Evolutionary conservation across 2,329 filamentous ascomycete genomes (phyloP), one percentile per base, ranked within the genome.

Genomic region (Alternaria alternata): DNA sequence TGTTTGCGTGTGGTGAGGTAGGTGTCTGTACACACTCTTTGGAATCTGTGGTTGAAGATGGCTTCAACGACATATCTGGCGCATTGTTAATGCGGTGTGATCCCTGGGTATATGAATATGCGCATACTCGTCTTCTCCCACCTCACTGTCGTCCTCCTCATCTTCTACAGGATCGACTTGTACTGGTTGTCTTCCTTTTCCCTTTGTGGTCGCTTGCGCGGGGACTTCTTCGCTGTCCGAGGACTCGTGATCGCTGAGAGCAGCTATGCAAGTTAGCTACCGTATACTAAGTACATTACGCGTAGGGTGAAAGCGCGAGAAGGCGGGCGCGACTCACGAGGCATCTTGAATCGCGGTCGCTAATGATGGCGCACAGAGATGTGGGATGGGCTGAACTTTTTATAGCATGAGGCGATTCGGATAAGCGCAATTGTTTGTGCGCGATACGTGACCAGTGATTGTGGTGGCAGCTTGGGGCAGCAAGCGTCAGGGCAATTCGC

Each of bases 1-100:
- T 55, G 34, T 46, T 24, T 51, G 36, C n/a, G 32, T 30, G 16
- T 39, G 46, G 54, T 2, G 16, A 32, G 86, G 82, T 7, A 18
- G 20, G 22, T 34, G 38, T 36, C 11, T 47, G 49, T 32, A 20
- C 61, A 9, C 28, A 70, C 70, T 53, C 67, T 71, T 24, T 54
- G 46, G 44, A 90, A 83, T 55, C 85, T 83, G 78, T 94, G 92
- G 32, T 81, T 83, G 46, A 89, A 74, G 67, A 95, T 93, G 68
- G 87, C 86, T 74, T 94, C 91, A 5, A 95, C 91, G 14, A 92
- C 85, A 69, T 86, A 94, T 72, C 90, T 92, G 65, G 75, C 57
- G 49, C 62, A 54, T 9, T 70, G 65, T 75, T 54, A 79, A 69
- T 59, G 9, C 52, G 38, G 61, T 43, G 54, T 54, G 34, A 47